Evolutionary conservation across 2,329 filamentous ascomycete species (phyloP).

Genomic region (Penicillium sp.): DNA sequence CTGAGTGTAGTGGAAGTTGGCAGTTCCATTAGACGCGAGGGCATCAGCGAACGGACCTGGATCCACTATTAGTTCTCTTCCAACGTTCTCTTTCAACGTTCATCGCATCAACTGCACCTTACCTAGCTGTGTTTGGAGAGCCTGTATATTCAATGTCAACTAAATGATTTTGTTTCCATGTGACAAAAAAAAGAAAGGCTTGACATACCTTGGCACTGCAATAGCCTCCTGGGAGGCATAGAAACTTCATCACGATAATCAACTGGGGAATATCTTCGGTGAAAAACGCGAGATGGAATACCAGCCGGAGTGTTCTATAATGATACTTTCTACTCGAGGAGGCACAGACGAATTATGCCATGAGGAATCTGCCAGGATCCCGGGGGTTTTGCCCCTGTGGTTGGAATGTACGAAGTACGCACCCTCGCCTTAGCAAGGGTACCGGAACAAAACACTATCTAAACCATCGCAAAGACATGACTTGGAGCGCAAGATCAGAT

Average conservation of each 20-base stretch:
- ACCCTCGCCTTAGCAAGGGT: slow-evolving; percentile 27
- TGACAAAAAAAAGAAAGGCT: neutral
- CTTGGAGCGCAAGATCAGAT: neutral
- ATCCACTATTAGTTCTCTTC: neutral
- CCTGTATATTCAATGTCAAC: slow-evolving; percentile 7
- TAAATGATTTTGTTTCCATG: neutral
- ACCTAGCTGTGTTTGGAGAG: slow-evolving; percentile 22
- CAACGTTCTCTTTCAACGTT: neutral
- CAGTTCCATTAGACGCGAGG: slow-evolving; percentile 14
- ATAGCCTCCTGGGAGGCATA: slow-evolving; percentile 24
- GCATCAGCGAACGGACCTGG: slow-evolving; percentile 20
- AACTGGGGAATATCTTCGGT: neutral
- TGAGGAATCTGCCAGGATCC: slow-evolving; percentile 11
- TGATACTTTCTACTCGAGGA: neutral
- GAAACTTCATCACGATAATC: slow-evolving; percentile 21
- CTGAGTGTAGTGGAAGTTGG: slow-evolving; percentile 21
- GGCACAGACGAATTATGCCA: neutral
- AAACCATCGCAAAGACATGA: neutral
- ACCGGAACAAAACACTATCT: neutral
- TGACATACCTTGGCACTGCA: slow-evolving; percentile 22
- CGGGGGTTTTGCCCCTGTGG: slow-evolving; percentile 12
- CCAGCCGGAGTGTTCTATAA: slow-evolving; percentile 4
- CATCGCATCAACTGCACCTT: neutral
- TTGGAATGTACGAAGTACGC: slow-evolving; percentile 18
- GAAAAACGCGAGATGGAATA: neutral